phyloP scores from a whole-genome alignment of 1,139 yeast species.

The Yamadazyma triangularis region DNA sequence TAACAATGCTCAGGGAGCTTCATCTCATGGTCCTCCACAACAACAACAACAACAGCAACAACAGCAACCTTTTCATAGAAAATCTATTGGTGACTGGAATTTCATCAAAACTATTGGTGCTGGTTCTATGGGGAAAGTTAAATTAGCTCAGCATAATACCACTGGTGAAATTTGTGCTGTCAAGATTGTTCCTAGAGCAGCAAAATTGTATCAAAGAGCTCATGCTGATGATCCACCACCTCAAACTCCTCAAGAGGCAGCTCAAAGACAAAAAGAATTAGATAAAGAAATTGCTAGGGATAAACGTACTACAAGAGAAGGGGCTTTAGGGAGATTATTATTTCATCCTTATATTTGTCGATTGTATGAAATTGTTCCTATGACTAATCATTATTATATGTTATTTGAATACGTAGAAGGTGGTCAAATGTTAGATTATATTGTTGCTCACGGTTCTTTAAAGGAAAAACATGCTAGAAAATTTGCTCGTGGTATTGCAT shows the following conservation, averaged over 20 bases:
- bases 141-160: conserved; percentile 78
- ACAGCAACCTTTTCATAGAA: conserved; percentile 65
- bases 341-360: conserved; percentile 93
- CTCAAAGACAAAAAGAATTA: conserved; percentile 64
- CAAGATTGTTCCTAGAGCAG: conserved; percentile 77
- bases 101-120: conserved; percentile 95
- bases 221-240: conserved; percentile 70
- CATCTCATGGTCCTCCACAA: conserved; percentile 8
- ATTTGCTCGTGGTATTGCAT: conserved; percentile 94
- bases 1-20: conserved; percentile 1
- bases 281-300: conserved; percentile 91
- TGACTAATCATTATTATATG: conserved; percentile 97
- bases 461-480: conserved; percentile 93
- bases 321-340: conserved; percentile 83
- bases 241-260: conserved; percentile 49
- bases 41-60: conserved; percentile 12
- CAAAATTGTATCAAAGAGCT: conserved; percentile 71
- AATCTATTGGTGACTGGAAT: conserved; percentile 95
- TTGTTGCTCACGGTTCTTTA: conserved; percentile 92
- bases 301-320: conserved; percentile 89
- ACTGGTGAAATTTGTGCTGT: conserved; percentile 86
- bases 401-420: conserved; percentile 95
- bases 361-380: conserved; percentile 88
- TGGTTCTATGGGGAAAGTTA: conserved; percentile 98
- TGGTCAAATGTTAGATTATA: conserved; percentile 96